Evolutionary conservation across 208 protist genomes (phyloP).

Genomic region (Acanthamoeba royreba): DNA sequence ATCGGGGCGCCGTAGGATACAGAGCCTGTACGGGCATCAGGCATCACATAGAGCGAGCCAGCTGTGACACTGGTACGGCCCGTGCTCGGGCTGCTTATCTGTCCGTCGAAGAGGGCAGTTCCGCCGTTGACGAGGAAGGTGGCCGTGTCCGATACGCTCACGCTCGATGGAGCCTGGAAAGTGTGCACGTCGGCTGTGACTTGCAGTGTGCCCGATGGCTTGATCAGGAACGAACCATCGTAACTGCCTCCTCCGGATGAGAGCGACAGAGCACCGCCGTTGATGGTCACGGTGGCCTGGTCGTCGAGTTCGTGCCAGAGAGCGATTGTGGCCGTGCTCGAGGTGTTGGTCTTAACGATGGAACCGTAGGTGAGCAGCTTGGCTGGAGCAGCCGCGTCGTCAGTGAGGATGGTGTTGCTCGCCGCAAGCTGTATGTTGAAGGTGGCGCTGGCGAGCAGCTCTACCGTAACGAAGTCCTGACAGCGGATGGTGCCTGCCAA

Average conservation of each 20-base stretch:
- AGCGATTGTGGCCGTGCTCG: background rate
- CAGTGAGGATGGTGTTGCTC: background rate
- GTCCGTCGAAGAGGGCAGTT: background rate
- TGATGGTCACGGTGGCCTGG: background rate
- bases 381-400: background rate
- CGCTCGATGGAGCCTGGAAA: background rate
- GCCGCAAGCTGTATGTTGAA: background rate
- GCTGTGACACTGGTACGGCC: background rate
- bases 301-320: slow-evolving; percentile 4
- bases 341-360: background rate
- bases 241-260: background rate
- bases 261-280: background rate
- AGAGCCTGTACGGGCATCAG: background rate
- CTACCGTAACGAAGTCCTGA: background rate
- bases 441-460: background rate
- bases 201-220: background rate
- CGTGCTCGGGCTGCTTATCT: background rate
- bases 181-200: background rate
- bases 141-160: background rate
- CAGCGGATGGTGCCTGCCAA: background rate
- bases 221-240: background rate
- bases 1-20: background rate
- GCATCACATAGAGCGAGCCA: slow-evolving; percentile 12
- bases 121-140: background rate
- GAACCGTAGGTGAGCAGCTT: background rate